These are phyloP conservation scores for Vinca major DNA, from an alignment of 305 asterid genomes.

Conservation along the genomic window DNA sequence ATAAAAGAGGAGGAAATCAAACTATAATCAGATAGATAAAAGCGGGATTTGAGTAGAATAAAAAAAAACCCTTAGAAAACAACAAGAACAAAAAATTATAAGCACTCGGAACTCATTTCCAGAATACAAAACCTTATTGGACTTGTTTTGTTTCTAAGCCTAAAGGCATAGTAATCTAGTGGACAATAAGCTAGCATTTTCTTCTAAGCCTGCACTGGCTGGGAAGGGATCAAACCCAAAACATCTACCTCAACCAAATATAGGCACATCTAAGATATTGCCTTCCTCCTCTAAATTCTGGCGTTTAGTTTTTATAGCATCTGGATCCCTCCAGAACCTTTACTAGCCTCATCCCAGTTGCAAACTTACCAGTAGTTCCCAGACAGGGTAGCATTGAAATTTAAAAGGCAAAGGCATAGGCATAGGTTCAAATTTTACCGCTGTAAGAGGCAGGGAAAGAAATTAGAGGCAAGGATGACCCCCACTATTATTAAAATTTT, in stretches of 20 bases:
- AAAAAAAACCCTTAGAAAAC: not conserved
- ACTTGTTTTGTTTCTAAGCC: not conserved
- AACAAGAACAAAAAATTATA: not conserved
- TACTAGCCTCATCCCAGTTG: not conserved
- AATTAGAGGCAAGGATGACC: not conserved
- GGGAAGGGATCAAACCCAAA: not conserved
- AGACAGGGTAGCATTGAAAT: not conserved
- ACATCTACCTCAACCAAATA: not conserved
- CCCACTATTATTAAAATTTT: not conserved
- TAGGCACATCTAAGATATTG: not conserved
- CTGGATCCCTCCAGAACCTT: not conserved
- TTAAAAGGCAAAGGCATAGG: not conserved
- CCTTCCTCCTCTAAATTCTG: not conserved
- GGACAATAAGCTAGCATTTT: not conserved
- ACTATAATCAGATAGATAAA: not conserved
- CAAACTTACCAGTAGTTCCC: not conserved
- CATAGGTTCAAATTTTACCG: not conserved
- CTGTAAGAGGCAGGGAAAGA: not conserved
- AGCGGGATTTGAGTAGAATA: not conserved
- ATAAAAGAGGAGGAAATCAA: not conserved
- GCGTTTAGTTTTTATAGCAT: not conserved
- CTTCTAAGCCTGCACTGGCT: too few species aligned
- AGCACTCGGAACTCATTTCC: not conserved
- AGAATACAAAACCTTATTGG: not conserved
- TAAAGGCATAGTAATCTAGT: not conserved